A percentile compares a stretch with the other conserved stretches of the same genome.
Conservation (phyloP, 495 filamentous ascomycete genomes). For the Penicilliopsis zonata region DNA sequence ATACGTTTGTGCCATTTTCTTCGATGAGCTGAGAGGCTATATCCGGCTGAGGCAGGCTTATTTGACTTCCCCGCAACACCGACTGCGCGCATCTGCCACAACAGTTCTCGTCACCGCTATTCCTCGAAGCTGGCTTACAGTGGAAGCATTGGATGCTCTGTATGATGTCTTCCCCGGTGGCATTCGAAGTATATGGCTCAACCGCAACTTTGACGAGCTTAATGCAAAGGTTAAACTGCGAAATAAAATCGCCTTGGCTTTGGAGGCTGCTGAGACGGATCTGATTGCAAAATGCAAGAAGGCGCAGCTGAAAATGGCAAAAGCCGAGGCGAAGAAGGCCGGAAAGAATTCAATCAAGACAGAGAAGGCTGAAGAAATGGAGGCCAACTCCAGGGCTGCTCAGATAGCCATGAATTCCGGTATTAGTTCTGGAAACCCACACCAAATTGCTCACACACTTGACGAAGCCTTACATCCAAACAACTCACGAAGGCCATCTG, state of each 20-base stretch:
- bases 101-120: constrained; percentile 89
- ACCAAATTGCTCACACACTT: constrained; percentile 64
- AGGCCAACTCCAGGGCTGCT: constrained; percentile 42
- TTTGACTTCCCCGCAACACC: constrained; percentile 89
- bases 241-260: constrained; percentile 52
- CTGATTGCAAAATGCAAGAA: constrained; percentile 70
- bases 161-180: constrained; percentile 97
- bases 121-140: constrained; percentile 74
- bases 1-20: constrained; percentile 83
- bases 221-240: constrained; percentile 75
- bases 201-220: constrained; percentile 79
- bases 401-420: constrained; percentile 56
- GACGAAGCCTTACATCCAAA: constrained; percentile 46
- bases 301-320: constrained; percentile 54
- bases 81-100: constrained; percentile 88
- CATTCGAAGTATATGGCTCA: constrained; percentile 93
- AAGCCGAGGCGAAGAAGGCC: constrained; percentile 49
- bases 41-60: constrained; percentile 90
- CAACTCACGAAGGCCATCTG: constrained; percentile 10
- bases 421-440: constrained; percentile 71
- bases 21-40: constrained; percentile 77
- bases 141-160: constrained; percentile 67
- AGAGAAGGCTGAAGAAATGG: constrained; percentile 30
- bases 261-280: constrained; percentile 78
- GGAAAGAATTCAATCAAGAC: constrained; percentile 40